Evolutionary conservation across 306 rosid genomes (phyloP), one percentile per base, ranked within the genome.

Genomic region (Medicago ruthenica): DNA sequence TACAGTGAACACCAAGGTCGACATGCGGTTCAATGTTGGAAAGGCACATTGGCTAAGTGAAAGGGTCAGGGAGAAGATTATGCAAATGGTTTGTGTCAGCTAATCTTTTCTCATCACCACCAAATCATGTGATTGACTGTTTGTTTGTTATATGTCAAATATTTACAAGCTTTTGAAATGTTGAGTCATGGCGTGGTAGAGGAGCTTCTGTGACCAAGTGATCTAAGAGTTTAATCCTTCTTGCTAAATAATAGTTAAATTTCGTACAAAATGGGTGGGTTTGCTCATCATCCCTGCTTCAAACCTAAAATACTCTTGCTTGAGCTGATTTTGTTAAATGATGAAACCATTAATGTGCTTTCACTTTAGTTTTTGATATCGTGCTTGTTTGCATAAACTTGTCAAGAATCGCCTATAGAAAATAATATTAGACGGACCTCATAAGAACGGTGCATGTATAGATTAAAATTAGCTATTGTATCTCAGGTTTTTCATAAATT

Each of bases 1-100:
- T 54, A 58, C 93, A 90, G 98, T 95, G 88, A 95, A 92, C 78
- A 95, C 97, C 16, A 90, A 95, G 95, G 97, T 95, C 77, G 98
- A 95, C 73, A 95, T 95, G 98, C 97, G 98, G 17, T 95, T 95
- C 89, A 92, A 90, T 67, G 91, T 95, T 64, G 65, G 84, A 71
- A 87, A 89, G 53, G 97, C 96, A 1, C 51, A 84, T 81, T 94
- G 98, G 97, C 85, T 92, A 22, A 83, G 90, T 70, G 92, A 92
- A 27, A 83, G 91, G 83, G 80, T 95, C 77, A 86, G 93, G 85
- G 98, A 95, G 64, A 90, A 39, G 89, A 95, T 95, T 78, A 34
- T 89, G 40, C 97, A 89, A 81, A 86, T 79, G 93, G 96, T 90
- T 77, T 85, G 89, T 81, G 20, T 20, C 76, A 3, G 45, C 54